phyloP scores from a whole-genome alignment of 176 grass and related monocot genomes.

The Dactylis glomerata region DNA sequence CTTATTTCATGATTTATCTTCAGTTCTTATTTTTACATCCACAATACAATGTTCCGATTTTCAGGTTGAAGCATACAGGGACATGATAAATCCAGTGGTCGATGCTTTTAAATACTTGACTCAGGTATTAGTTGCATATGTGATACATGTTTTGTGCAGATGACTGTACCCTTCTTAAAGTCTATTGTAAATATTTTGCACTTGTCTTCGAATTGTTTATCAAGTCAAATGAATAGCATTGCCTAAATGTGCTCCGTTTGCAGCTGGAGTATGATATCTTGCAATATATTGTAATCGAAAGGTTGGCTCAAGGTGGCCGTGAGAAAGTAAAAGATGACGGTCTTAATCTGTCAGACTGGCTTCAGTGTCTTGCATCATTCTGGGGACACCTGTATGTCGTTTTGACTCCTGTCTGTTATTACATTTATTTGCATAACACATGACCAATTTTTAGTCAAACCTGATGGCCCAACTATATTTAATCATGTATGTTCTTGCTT shows the following conservation, averaged over 20 bases:
- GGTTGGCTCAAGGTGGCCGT: slow-evolving; percentile 92
- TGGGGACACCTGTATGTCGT: slow-evolving; percentile 93
- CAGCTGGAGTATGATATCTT: slow-evolving; percentile 99
- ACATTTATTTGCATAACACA: background rate
- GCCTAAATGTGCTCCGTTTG: slow-evolving; percentile 32
- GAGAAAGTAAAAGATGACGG: slow-evolving; percentile 98
- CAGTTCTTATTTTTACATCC: background rate
- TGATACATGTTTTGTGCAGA: slow-evolving; percentile 30
- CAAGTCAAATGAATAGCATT: slow-evolving; percentile 5
- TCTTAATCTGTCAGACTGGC: slow-evolving; percentile 97
- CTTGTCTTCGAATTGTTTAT: slow-evolving; percentile 3
- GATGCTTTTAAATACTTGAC: slow-evolving; percentile 99
- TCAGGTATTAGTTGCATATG: slow-evolving; percentile 54
- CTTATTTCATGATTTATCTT: slow-evolving; percentile 18
- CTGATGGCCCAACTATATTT: background rate
- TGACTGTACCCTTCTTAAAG: background rate
- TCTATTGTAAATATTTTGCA: slow-evolving; percentile 18
- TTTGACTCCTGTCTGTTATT: slow-evolving; percentile 19
- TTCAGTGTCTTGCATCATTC: slow-evolving; percentile 98
- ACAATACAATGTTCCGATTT: slow-evolving; percentile 31
- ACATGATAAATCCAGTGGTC: slow-evolving; percentile 98
- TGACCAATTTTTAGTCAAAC: slow-evolving; percentile 11
- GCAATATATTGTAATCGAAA: slow-evolving; percentile 98
- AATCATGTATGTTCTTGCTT: background rate
- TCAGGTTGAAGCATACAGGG: slow-evolving; percentile 98